Evolutionary conservation across 805 yeast genomes (phyloP), one percentile per base, ranked within the genome.

Genomic region (Suhomyces xylopsoci): DNA sequence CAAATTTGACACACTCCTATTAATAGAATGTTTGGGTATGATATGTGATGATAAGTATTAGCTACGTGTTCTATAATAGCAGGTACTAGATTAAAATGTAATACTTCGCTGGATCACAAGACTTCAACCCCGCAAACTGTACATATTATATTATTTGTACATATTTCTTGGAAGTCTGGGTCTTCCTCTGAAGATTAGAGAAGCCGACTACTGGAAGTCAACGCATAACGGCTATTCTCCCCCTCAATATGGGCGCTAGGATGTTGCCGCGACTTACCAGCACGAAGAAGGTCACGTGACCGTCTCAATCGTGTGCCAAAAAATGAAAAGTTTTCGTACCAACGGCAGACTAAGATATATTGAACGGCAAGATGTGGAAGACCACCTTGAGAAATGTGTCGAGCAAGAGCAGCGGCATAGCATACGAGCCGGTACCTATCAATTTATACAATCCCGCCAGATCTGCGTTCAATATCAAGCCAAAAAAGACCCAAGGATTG

Each of bases 381-480:
- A 30, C 41, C n/a, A 40, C 47, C 42, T 42, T 55, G 41, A 56
- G 60, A 28, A 17, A 32, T 45, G 24, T 46, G 19, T 53, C 55
- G 20, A 49, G 49, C 15, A 44, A 44, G 24, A 26, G 55, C 48
- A 19, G 48, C 43, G 32, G 26, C 54, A 53, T 74, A 43, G 74
- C 76, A 15, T 65, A 59, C 55, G 71, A 72, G 50, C 62, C 73
- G 12, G 65, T 66, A 45, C 87, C 88, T 26, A 76, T 51, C 28
- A 75, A 85, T 52, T 76, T 78, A 56, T 88, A 75, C 71, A 86
- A 88, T 66, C 78, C 82, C 7, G 71, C 70, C 41, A 74, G 83
- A 52, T 87, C 93, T 20, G 85, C 90, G 7, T 80, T 78, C 60
- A 88, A 85, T 64, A 83, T 87, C 66, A 80, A 80, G 58, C 79